Evolutionary conservation across 306 rosid species (phyloP), one percentile per base, ranked within the genome.

Genomic region (Dryas octopetala): DNA sequence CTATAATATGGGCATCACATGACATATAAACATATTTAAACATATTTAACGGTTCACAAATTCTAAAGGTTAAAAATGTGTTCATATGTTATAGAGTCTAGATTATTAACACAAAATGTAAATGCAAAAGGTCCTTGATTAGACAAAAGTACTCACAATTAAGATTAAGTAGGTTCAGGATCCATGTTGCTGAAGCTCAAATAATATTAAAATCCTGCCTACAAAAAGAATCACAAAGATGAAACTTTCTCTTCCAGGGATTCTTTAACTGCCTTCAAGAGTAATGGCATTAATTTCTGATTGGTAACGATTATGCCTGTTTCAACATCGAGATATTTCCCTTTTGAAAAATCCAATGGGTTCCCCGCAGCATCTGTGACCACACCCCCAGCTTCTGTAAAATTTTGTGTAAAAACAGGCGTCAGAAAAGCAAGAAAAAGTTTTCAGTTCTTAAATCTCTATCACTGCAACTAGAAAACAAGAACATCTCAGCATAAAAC

Each of bases 231-330:
- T 89, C 81, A 91, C 78, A 91, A 59, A 26, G 97, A 85, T 16
- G 98, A 87, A 66, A 81, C 78, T 66, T 55, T 74, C 84, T 90
- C 95, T 23, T 82, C 83, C 79, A 91, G 79, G 8, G 97, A 87
- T 79, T 90, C 96, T 84, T 81, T 85, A 65, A 90, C 97, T 46
- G 97, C 98, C 87, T 79, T 86, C 76, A 88, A 74, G 15, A 85
- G 89, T 41, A 84, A 85, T n/a, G 98, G 98, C 98, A 91, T 94
- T 86, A 94, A 70, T 74, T 86, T 91, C 88, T 85, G 88, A 81
- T 95, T 95, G 54, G 97, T 89, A 52, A 89, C 98, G 57, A 95
- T 82, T 54, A 91, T 95, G 76, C 98, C 98, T 2, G 90, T 72
- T 61, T 76, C 89, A 63, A 95, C 78, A 82, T 91, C 97, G 52